Conservation (phyloP, 129 eudicot species). For the Dittrichia graveolens region DNA sequence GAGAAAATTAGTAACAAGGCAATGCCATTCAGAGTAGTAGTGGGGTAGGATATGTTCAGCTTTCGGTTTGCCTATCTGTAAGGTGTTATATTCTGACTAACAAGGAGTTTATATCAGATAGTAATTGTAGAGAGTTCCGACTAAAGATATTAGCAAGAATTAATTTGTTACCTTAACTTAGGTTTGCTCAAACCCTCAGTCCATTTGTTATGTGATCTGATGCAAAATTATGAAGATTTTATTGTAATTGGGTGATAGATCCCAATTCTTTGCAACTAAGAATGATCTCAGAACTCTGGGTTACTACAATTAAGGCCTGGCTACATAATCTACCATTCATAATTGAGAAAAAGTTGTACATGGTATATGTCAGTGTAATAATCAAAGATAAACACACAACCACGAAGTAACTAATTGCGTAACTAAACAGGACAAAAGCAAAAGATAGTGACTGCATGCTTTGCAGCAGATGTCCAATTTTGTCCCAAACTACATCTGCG, state of each 20-base stretch:
- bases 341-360: neutral
- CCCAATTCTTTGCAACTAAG: no score
- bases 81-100: neutral
- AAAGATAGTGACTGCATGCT: neutral
- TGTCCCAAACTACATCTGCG: no score
- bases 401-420: neutral
- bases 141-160: no score
- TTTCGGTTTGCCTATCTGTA: neutral
- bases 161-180: no score
- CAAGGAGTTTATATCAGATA: neutral
- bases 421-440: neutral
- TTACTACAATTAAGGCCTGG: neutral
- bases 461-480: no score
- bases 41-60: constrained; percentile 15
- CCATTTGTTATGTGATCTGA: no score
- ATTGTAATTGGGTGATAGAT: no score
- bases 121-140: no score
- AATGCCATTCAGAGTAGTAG: constrained; percentile 3
- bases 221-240: no score
- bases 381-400: neutral
- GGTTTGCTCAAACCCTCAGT: no score
- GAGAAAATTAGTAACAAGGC: constrained; percentile 1
- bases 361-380: constrained; percentile 2
- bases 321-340: neutral
- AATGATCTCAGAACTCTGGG: neutral